Percentiles rank a stretch among this genome's conserved stretches.
Evolutionary conservation across 257 asterid genomes (phyloP).

Genomic region (Fraxinus excelsior): DNA sequence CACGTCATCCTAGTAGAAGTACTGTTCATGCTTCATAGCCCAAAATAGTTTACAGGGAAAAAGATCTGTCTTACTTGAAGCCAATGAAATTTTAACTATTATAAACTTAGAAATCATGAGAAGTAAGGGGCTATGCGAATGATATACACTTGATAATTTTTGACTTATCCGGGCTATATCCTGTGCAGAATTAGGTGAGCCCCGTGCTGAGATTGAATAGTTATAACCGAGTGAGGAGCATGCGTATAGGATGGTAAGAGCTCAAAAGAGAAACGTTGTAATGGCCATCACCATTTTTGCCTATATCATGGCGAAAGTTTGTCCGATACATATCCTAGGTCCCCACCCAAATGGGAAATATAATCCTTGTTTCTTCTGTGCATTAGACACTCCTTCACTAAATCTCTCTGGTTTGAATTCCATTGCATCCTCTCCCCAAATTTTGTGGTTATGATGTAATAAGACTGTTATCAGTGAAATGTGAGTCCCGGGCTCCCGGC

Average conservation of each 20-base stretch:
- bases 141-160: background rate
- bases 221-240: slow-evolving; percentile 18
- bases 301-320: slow-evolving; percentile 24
- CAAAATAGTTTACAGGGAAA: background rate
- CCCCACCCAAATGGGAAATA: slow-evolving; percentile 31
- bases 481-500: slow-evolving; percentile 26
- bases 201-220: slow-evolving; percentile 27
- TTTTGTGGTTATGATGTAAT: slow-evolving; percentile 24
- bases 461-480: slow-evolving; percentile 13
- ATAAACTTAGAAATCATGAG: background rate
- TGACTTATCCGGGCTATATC: background rate
- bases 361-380: slow-evolving; percentile 12
- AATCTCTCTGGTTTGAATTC: slow-evolving; percentile 35
- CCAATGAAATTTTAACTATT: background rate
- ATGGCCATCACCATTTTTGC: slow-evolving; percentile 25
- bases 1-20: too few relatives aligned
- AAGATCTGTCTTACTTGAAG: background rate
- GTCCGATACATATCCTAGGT: slow-evolving; percentile 34
- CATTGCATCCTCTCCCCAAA: slow-evolving; percentile 34
- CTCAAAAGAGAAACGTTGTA: slow-evolving; percentile 22
- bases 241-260: slow-evolving; percentile 30
- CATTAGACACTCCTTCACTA: slow-evolving; percentile 23
- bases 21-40: too few relatives aligned
- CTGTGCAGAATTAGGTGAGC: slow-evolving; percentile 12
- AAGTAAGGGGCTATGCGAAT: background rate